Conservation (phyloP, 2,329 filamentous ascomycete species). For the Rhynchosporium graminicola region DNA sequence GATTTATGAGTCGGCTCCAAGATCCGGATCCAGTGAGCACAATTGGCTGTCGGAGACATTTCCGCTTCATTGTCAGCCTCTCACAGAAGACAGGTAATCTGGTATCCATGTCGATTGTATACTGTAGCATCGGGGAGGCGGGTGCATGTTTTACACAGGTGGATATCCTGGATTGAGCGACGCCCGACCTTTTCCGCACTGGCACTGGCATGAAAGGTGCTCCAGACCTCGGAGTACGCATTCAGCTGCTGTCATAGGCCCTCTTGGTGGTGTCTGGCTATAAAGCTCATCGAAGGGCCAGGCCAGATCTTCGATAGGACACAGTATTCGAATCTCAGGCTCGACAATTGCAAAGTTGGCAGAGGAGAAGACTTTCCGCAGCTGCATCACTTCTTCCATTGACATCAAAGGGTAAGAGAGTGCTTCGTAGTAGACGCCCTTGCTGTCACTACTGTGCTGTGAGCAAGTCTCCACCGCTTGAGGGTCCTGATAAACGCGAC, state of each 20-base stretch:
- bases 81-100: not conserved
- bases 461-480: not conserved
- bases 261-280: too few species aligned
- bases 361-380: too few species aligned
- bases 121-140: conserved; percentile 4
- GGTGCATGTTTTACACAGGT: not conserved
- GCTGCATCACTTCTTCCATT: not conserved
- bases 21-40: not conserved
- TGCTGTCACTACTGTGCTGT: not conserved
- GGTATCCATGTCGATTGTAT: not conserved
- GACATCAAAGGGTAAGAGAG: not conserved
- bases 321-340: too few species aligned
- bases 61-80: not conserved
- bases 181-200: not conserved
- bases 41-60: not conserved
- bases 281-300: too few species aligned
- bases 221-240: not conserved
- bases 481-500: not conserved
- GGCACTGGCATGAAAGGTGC: not conserved
- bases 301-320: too few species aligned
- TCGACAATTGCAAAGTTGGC: too few species aligned
- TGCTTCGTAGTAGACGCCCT: not conserved
- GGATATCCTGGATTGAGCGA: not conserved
- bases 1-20: conserved; percentile 12
- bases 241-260: too few species aligned